Conservation (phyloP, 495 filamentous ascomycete species). For the Amphirosellinia nigrospora region DNA sequence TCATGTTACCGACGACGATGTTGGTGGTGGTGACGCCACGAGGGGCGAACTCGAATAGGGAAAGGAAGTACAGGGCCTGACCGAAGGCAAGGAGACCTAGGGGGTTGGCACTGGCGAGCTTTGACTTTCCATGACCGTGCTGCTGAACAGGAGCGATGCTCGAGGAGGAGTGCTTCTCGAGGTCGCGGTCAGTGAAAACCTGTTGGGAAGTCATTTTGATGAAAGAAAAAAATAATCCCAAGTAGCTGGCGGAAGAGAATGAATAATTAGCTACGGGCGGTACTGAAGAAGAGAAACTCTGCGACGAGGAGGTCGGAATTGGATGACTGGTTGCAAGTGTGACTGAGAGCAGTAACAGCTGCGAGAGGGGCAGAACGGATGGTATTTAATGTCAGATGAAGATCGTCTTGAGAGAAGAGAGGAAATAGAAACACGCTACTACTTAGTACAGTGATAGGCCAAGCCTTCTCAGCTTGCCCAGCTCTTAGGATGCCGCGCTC, state of each 20-base stretch:
- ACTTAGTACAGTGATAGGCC: constrained; percentile 22
- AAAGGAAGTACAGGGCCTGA: constrained; percentile 46
- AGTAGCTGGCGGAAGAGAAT: constrained; percentile 15
- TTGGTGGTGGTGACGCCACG: constrained; percentile 44
- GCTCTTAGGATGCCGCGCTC: constrained; percentile 5
- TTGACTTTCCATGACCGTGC: constrained; percentile 20
- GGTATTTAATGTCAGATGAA: constrained; percentile 26
- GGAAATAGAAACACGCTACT: not conserved
- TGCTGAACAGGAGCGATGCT: constrained; percentile 15
- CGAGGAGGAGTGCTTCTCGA: constrained; percentile 28
- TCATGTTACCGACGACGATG: constrained; percentile 41
- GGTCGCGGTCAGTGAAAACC: constrained; percentile 25
- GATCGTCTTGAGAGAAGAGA: constrained; percentile 7
- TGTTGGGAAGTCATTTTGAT: constrained; percentile 23
- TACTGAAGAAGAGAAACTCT: constrained; percentile 23
- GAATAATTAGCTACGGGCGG: constrained; percentile 15
- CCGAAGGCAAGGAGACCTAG: constrained; percentile 42
- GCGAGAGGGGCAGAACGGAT: constrained; percentile 17
- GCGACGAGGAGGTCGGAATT: constrained; percentile 22
- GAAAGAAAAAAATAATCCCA: constrained; percentile 16
- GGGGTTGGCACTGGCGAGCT: constrained; percentile 34
- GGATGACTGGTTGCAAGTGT: constrained; percentile 10
- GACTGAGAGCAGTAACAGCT: constrained; percentile 4
- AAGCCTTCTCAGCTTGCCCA: constrained; percentile 24
- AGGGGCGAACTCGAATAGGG: constrained; percentile 42